These are phyloP conservation scores for Lichtheimia ornata DNA, from an alignment of 371 early-diverging fungal genomes.

Conservation along the genomic window DNA sequence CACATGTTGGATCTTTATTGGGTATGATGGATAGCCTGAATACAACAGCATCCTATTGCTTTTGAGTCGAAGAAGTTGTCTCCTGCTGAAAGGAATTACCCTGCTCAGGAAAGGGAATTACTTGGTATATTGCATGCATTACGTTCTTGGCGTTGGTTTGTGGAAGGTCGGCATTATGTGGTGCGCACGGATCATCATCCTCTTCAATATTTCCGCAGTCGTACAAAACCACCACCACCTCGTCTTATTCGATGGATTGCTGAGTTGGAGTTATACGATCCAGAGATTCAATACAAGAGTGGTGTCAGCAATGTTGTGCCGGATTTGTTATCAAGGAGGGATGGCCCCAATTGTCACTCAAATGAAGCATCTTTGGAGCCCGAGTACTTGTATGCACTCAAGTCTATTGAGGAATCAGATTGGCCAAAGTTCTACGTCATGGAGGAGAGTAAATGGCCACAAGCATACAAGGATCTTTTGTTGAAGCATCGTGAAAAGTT, in stretches of 20 bases:
- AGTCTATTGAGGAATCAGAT: background rate
- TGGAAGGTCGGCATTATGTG: conserved; percentile 20
- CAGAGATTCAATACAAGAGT: conserved; percentile 24
- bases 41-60: no score
- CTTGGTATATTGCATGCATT: conserved; percentile 35
- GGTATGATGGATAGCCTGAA: no score
- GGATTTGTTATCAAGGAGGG: conserved; percentile 20
- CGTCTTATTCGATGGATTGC: conserved; percentile 16
- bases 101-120: conserved; percentile 42
- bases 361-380: background rate
- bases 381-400: conserved; percentile 4
- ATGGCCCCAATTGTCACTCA: background rate
- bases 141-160: conserved; percentile 29
- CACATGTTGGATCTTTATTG: no score
- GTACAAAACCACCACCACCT: background rate
- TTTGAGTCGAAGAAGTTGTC: conserved; percentile 21
- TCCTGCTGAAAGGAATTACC: conserved; percentile 14
- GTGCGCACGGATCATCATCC: conserved; percentile 30
- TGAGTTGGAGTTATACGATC: conserved; percentile 22
- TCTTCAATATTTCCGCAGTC: conserved; percentile 19
- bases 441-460: conserved; percentile 9
- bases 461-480: background rate
- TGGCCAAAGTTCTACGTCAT: conserved; percentile 10
- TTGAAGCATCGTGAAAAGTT: conserved; percentile 3
- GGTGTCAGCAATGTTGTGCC: conserved; percentile 27